Evolutionary conservation across 352 stramenopile genomes (phyloP).

Genomic region (Phytophthora brassicae): DNA sequence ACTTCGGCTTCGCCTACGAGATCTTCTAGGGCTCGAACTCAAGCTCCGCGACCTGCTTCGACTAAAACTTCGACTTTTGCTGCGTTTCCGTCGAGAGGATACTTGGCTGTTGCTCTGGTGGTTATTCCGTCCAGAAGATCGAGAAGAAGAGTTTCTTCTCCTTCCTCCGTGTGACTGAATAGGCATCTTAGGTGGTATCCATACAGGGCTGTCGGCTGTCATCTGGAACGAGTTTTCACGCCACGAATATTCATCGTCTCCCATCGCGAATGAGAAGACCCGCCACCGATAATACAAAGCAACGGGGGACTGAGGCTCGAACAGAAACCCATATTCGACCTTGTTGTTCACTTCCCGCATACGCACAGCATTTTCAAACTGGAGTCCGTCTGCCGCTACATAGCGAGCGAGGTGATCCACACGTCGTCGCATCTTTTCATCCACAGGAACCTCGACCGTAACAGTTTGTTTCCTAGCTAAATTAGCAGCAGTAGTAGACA

Average conservation of each 20-base stretch:
- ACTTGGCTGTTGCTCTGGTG: slow-evolving; percentile 7
- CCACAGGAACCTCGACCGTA: slow-evolving; percentile 39
- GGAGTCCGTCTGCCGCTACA: slow-evolving; percentile 60
- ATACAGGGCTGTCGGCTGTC: slow-evolving; percentile 52
- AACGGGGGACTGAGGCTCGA: slow-evolving; percentile 36
- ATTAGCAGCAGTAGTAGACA: neutral
- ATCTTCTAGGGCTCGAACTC: slow-evolving; percentile 28
- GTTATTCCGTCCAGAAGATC: slow-evolving; percentile 17
- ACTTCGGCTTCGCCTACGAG: slow-evolving; percentile 29
- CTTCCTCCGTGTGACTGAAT: slow-evolving; percentile 3
- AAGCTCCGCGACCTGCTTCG: slow-evolving; percentile 42
- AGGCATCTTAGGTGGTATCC: slow-evolving; percentile 54
- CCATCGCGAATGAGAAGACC: slow-evolving; percentile 74
- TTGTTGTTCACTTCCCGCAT: slow-evolving; percentile 47
- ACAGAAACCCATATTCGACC: slow-evolving; percentile 54
- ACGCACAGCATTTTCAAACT: slow-evolving; percentile 70
- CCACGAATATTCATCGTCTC: slow-evolving; percentile 53
- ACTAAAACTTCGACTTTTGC: slow-evolving; percentile 30
- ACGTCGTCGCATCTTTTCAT: slow-evolving; percentile 25
- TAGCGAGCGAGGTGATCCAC: slow-evolving; percentile 64
- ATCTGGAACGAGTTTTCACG: slow-evolving; percentile 65
- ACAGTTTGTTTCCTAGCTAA: slow-evolving; percentile 26
- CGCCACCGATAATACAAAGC: slow-evolving; percentile 75
- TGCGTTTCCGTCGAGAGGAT: slow-evolving; percentile 15
- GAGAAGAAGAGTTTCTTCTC: slow-evolving; percentile 25